phyloP scores from a whole-genome alignment of 306 rosid genomes.

The Ormosia semicastrata region DNA sequence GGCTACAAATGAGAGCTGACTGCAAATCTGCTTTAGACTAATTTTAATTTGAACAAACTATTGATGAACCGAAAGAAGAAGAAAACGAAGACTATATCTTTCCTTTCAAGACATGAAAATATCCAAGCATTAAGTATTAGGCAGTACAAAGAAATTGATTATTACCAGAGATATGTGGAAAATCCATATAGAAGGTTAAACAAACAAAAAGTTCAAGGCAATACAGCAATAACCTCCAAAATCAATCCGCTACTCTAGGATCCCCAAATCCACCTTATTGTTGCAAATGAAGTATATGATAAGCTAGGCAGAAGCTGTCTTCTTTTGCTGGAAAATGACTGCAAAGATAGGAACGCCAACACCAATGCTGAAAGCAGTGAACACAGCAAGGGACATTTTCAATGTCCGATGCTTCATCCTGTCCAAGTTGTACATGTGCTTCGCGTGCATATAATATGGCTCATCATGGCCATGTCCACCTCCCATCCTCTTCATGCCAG shows the following conservation, averaged over 20 bases:
- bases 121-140: neutral
- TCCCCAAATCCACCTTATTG: slow-evolving; percentile 20
- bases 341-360: slow-evolving; percentile 48
- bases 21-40: neutral
- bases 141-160: slow-evolving; percentile 23
- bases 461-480: slow-evolving; percentile 53
- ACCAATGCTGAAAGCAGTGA: slow-evolving; percentile 54
- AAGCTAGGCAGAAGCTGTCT: slow-evolving; percentile 47
- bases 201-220: slow-evolving; percentile 22
- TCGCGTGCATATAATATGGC: slow-evolving; percentile 45
- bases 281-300: slow-evolving; percentile 1
- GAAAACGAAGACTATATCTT: no score
- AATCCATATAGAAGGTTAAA: slow-evolving; percentile 33
- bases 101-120: no score
- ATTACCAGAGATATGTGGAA: slow-evolving; percentile 31
- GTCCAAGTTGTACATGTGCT: slow-evolving; percentile 61
- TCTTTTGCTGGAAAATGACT: slow-evolving; percentile 59
- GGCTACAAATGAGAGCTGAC: neutral
- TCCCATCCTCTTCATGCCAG: slow-evolving; percentile 54
- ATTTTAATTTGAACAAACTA: neutral
- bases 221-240: slow-evolving; percentile 9
- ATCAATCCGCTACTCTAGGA: slow-evolving; percentile 26
- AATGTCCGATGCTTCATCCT: slow-evolving; percentile 42
- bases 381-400: slow-evolving; percentile 54
- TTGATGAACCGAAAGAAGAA: neutral